Base-by-base conservation (phyloP, 306 rosid genomes). In the Vicia villosa region DNA sequence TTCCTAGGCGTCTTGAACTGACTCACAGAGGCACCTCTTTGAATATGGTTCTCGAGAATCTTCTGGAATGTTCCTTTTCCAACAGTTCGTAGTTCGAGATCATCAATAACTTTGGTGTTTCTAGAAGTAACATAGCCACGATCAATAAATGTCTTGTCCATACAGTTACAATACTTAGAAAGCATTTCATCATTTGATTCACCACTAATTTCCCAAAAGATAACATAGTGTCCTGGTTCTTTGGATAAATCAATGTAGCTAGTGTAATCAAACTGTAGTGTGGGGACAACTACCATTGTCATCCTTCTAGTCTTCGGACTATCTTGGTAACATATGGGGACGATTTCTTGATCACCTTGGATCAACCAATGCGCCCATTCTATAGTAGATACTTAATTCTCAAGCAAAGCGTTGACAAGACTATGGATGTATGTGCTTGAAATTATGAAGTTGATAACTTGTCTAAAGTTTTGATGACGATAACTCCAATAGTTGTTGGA, bases 1-100 rank as follows among this genome's bases (percentile, higher is more conserved):
- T 84, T 86, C 36, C 98, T 81, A 32, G 97, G 96, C 13, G 94
- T 81, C 86, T 94, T 94, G 78, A 82, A 90, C 82, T 90, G 98
- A 66, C 86, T 88, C n/a, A 81, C 89, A 10, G 92, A 86, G 9
- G 81, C 64, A 20, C 97, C 99, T 57, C 74, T 76, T 20, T 75
- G 81, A 21, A 94, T 68, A 81, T 11, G 87, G 77, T 94, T 91
- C 10, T 87, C 86, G 4, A 91, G 86, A 60, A 94, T 75, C 80
- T 80, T 84, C 49, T 77, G 91, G 65, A 94, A 91, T n/a, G 97
- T 91, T 72, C 97, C 98, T 60, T 71, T 79, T 55, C 69, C 32
- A 16, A 94, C 87, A 63, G 91, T 73, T 22, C 85, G 82, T 55
- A 94, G 92, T 69, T 94, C 97, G 0, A 94, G 88, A 0, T 96